Conservation (phyloP, 345 rosid species). For the Dovyalis caffra region DNA sequence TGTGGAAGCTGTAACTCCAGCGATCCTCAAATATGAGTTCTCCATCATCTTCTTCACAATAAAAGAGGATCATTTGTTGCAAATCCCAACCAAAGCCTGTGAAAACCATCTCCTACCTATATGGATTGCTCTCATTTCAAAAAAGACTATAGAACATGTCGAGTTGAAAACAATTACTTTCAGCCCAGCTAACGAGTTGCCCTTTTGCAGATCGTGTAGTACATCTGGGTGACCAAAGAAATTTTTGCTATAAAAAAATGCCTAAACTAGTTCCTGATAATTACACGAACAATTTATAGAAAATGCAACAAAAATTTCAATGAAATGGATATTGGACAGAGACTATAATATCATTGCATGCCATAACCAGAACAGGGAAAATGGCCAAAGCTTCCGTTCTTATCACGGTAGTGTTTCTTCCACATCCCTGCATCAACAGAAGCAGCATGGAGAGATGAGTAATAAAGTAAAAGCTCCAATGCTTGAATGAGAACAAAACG, state of each 20-base stretch:
- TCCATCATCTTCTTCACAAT: too few relatives aligned
- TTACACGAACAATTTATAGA: background rate
- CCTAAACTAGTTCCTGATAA: background rate
- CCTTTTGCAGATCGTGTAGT: too few relatives aligned
- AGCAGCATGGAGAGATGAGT: background rate
- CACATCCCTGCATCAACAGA: background rate
- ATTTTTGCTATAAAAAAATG: background rate
- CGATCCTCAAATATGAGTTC: too few relatives aligned
- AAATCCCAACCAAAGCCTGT: too few relatives aligned
- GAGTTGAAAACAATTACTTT: too few relatives aligned
- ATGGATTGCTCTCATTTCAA: too few relatives aligned
- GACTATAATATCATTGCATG: background rate
- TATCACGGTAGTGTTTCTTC: background rate
- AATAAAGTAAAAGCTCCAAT: background rate
- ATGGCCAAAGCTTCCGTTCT: background rate
- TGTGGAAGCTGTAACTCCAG: too few relatives aligned
- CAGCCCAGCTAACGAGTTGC: too few relatives aligned
- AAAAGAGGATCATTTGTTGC: too few relatives aligned
- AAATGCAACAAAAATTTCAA: conserved; percentile 7
- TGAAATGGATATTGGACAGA: background rate
- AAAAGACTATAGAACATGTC: too few relatives aligned
- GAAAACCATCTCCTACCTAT: too few relatives aligned
- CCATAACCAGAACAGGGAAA: background rate
- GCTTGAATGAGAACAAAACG: background rate
- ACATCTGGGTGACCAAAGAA: too few relatives aligned